phyloP scores from a whole-genome alignment of 345 rosid species.

The Durio zibethinus region DNA sequence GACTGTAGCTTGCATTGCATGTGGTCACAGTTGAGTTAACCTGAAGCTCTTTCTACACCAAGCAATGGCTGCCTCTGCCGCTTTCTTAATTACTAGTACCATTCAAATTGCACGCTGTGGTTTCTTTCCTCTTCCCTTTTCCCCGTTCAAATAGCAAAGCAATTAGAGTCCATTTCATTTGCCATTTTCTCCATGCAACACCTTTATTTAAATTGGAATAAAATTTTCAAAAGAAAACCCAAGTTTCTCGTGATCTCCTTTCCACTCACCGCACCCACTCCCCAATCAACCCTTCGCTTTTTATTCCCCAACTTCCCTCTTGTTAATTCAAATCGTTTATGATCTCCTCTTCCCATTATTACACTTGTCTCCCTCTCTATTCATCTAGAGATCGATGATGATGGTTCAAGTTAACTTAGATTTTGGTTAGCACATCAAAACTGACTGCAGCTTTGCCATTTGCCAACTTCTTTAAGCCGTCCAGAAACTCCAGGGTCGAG shows the following conservation, averaged over 20 bases:
- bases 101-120: background rate
- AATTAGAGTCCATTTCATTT: background rate
- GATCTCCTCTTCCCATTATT: background rate
- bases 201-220: background rate
- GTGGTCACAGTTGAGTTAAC: background rate
- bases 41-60: too few species aligned
- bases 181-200: background rate
- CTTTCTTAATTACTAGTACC: too few species aligned
- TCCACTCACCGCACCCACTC: conserved; percentile 33
- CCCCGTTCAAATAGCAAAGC: background rate
- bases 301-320: conserved; percentile 3
- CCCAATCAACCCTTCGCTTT: background rate
- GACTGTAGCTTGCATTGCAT: background rate
- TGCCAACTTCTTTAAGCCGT: background rate
- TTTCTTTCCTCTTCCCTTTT: background rate
- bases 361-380: background rate
- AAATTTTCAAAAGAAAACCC: conserved; percentile 4
- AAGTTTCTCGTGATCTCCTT: conserved; percentile 37
- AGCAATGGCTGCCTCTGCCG: too few species aligned
- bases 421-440: conserved; percentile 2
- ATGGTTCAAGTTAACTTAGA: background rate
- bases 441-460: background rate
- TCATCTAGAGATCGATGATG: background rate
- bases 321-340: background rate
- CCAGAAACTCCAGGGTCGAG: background rate